Evolutionary conservation across 1,139 yeast species (phyloP).

Genomic region (Nakaseomyces nivariensis): DNA sequence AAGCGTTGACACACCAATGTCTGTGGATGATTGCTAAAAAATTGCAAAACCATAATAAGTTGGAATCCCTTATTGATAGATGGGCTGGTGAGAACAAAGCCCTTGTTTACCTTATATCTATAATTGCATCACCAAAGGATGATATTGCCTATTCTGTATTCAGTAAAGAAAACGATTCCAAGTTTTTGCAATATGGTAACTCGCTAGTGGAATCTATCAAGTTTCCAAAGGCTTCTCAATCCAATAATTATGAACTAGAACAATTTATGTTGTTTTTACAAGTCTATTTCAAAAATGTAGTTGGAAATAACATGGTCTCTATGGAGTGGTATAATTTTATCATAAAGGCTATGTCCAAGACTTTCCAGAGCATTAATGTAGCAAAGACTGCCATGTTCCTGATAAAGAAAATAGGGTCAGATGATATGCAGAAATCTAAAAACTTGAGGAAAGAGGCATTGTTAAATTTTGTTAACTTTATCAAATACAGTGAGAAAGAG

Average conservation of each 20-base stretch:
- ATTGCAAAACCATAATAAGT: constrained; percentile 5
- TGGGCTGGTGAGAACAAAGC: background rate
- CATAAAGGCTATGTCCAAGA: constrained; percentile 20
- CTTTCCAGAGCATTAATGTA: constrained; percentile 27
- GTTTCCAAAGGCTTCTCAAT: constrained; percentile 39
- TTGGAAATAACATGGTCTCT: constrained; percentile 3
- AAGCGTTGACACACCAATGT: constrained; percentile 12
- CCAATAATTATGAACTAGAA: constrained; percentile 31
- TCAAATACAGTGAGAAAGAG: constrained; percentile 20
- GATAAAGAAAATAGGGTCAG: constrained; percentile 3
- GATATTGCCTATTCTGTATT: background rate
- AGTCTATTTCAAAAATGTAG: constrained; percentile 13
- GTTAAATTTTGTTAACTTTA: constrained; percentile 23
- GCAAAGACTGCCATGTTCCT: constrained; percentile 22
- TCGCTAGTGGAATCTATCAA: constrained; percentile 20
- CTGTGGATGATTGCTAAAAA: constrained; percentile 8
- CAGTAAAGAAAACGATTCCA: constrained; percentile 10
- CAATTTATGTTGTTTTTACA: constrained; percentile 24
- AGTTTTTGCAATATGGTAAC: constrained; percentile 15
- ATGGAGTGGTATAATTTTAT: constrained; percentile 23
- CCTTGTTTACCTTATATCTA: background rate
- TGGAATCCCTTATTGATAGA: background rate
- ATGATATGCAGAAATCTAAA: background rate
- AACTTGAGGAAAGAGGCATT: constrained; percentile 15
- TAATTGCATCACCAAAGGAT: background rate